These are phyloP conservation scores for Sphagnurus paluster DNA, from an alignment of 1,284 basidiomycete genomes.

Conservation along the genomic window DNA sequence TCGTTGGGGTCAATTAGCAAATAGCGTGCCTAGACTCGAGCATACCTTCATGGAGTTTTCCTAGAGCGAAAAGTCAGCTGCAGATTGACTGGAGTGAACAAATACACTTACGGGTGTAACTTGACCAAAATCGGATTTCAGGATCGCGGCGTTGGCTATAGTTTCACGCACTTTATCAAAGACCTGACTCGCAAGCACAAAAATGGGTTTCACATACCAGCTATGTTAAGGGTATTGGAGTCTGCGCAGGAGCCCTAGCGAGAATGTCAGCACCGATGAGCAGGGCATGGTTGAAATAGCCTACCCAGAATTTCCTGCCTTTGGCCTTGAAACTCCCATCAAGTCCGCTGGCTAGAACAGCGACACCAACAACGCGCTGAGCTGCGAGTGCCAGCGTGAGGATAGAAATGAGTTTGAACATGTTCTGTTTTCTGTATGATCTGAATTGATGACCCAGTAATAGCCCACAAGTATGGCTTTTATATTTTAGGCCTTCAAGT, in stretches of 20 bases:
- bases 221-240: constrained; percentile 21
- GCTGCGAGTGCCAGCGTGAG: constrained; percentile 22
- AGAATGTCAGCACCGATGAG: not conserved
- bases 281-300: not conserved
- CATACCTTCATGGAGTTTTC: constrained; percentile 30
- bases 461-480: too few relatives aligned
- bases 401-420: constrained; percentile 24
- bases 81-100: not conserved
- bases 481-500: too few relatives aligned
- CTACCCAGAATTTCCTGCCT: constrained; percentile 28
- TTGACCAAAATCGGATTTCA: constrained; percentile 27
- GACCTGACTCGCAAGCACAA: constrained; percentile 1
- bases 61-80: constrained; percentile 7
- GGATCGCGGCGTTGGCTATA: constrained; percentile 23
- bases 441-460: too few relatives aligned
- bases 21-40: too few relatives aligned
- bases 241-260: constrained; percentile 21
- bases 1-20: too few relatives aligned
- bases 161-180: not conserved
- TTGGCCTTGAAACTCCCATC: constrained; percentile 24
- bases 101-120: constrained; percentile 24
- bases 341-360: constrained; percentile 14
- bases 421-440: constrained; percentile 12
- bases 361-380: constrained; percentile 3
- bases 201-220: constrained; percentile 9